Percentiles rank a stretch among this genome's conserved stretches.
Evolutionary conservation across 129 eudicot genomes (phyloP).

Genomic region (Flaveria trinervia): DNA sequence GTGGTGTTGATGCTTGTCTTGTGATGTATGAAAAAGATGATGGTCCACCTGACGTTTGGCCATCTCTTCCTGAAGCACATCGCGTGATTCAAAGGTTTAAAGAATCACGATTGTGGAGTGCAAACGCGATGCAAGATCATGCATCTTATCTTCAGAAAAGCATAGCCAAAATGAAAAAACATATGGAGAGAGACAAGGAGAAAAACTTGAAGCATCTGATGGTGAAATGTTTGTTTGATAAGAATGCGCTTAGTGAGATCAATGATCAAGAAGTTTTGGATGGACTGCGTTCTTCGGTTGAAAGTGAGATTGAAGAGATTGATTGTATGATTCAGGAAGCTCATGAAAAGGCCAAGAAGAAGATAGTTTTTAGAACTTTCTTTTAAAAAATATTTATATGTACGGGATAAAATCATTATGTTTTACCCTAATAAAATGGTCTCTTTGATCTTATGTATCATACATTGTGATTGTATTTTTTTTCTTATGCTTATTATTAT

Average conservation of each 20-base stretch:
- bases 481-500: not conserved
- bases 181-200: slow-evolving; percentile 16
- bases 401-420: not conserved
- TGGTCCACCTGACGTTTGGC: slow-evolving; percentile 25
- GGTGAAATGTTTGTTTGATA: slow-evolving; percentile 20
- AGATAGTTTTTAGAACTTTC: slow-evolving; percentile 8
- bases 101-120: not conserved
- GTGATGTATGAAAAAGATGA: slow-evolving; percentile 30
- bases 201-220: slow-evolving; percentile 3
- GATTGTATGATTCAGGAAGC: not conserved
- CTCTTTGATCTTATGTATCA: not conserved
- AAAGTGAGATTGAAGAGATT: slow-evolving; percentile 9
- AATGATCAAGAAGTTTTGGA: slow-evolving; percentile 10
- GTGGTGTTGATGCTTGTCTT: slow-evolving; percentile 33
- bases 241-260: not conserved
- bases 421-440: slow-evolving; percentile 5
- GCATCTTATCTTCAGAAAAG: slow-evolving; percentile 4
- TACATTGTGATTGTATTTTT: not conserved
- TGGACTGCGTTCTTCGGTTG: not conserved
- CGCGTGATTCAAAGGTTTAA: slow-evolving; percentile 19
- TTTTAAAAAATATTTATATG: not conserved
- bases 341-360: not conserved
- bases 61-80: slow-evolving; percentile 22
- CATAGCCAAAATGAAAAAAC: slow-evolving; percentile 21
- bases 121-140: slow-evolving; percentile 15